phyloP scores from a whole-genome alignment of 2,329 filamentous ascomycete species.

The Alternaria brassicae region DNA sequence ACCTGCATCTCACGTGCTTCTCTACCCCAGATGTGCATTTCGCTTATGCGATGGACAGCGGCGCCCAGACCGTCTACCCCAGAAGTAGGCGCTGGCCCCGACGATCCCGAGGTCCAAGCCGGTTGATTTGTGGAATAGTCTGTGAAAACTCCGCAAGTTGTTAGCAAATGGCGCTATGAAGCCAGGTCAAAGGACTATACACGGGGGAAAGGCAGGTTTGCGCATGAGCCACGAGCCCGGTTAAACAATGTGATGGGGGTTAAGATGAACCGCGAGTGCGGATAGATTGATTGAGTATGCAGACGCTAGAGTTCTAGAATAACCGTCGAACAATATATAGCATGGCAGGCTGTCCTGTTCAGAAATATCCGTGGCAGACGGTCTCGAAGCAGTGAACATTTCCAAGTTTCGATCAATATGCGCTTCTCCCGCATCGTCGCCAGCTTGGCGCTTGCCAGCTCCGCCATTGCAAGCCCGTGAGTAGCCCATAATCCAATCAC shows the following conservation, averaged over 20 bases:
- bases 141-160: slow-evolving; percentile 17
- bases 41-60: slow-evolving; percentile 13
- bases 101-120: slow-evolving; percentile 30
- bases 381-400: neutral
- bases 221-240: slow-evolving; percentile 24
- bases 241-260: slow-evolving; percentile 19
- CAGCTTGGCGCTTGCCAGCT: slow-evolving; percentile 31
- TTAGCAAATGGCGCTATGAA: slow-evolving; percentile 10
- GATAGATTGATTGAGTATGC: slow-evolving; percentile 18
- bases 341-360: neutral
- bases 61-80: slow-evolving; percentile 19
- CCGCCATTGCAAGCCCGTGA: slow-evolving; percentile 31
- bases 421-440: slow-evolving; percentile 37
- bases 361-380: slow-evolving; percentile 14
- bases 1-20: slow-evolving; percentile 26
- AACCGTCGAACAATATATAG: slow-evolving; percentile 29
- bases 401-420: slow-evolving; percentile 25
- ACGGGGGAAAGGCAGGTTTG: slow-evolving; percentile 7
- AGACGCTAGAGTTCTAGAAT: slow-evolving; percentile 27
- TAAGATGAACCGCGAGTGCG: slow-evolving; percentile 18
- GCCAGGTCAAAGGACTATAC: slow-evolving; percentile 2
- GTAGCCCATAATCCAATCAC: neutral
- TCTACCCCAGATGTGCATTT: slow-evolving; percentile 21
- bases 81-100: slow-evolving; percentile 11
- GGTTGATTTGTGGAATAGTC: slow-evolving; percentile 32